Conservation (phyloP, 768 basidiomycete genomes). For the Boletus rubroflammeus region DNA sequence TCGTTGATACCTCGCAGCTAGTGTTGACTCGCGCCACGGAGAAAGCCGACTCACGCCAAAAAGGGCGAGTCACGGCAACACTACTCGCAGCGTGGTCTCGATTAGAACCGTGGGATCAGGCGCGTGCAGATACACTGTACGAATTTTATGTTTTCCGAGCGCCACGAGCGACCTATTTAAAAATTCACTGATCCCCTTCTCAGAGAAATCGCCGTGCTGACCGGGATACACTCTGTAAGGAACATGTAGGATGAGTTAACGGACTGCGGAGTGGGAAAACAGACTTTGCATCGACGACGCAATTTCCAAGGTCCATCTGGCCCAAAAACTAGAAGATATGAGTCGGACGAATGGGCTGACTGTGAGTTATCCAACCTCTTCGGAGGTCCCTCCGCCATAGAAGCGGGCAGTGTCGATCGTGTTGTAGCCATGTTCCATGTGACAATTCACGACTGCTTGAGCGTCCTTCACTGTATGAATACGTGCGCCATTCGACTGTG, state of each 20-base stretch:
- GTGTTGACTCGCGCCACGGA: too few relatives aligned
- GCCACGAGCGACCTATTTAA: constrained; percentile 10
- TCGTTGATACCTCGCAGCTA: constrained; percentile 41
- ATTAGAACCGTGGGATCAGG: constrained; percentile 44
- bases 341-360: background rate
- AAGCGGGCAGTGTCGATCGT: constrained; percentile 22
- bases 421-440: constrained; percentile 15
- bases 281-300: constrained; percentile 20
- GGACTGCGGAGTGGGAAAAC: background rate
- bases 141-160: constrained; percentile 13
- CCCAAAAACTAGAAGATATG: constrained; percentile 11
- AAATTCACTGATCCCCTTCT: constrained; percentile 9
- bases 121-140: constrained; percentile 41
- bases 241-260: background rate
- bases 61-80: too few relatives aligned
- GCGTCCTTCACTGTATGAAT: constrained; percentile 16
- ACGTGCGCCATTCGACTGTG: constrained; percentile 19
- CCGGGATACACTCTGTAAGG: constrained; percentile 5
- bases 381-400: constrained; percentile 21
- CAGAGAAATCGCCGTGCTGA: constrained; percentile 5
- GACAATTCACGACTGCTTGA: constrained; percentile 11
- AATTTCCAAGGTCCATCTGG: constrained; percentile 12
- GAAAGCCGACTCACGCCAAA: too few relatives aligned
- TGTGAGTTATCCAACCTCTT: constrained; percentile 14
- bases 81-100: constrained; percentile 42